Percentiles rank a stretch among this genome's conserved stretches.
Conservation (phyloP, 306 rosid genomes). For the Begonia peltatifolia region DNA sequence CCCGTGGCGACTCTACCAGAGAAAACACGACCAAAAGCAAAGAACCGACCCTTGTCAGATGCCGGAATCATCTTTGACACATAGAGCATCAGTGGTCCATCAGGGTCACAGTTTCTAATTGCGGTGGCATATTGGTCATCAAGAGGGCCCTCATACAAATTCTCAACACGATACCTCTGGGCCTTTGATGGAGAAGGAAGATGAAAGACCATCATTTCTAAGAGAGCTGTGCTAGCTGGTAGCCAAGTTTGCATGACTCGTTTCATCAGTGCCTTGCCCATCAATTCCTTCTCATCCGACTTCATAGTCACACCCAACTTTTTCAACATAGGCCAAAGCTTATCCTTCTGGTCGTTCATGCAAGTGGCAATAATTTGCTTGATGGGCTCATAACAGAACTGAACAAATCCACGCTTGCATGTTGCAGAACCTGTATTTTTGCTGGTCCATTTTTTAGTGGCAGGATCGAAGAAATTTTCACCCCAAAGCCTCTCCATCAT, state of each 20-base stretch:
- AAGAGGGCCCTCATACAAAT: constrained; percentile 84
- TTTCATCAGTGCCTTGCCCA: constrained; percentile 76
- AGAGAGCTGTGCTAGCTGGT: constrained; percentile 55
- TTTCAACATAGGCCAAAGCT: constrained; percentile 75
- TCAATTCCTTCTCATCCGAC: constrained; percentile 57
- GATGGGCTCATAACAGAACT: constrained; percentile 76
- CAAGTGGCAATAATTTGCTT: constrained; percentile 63
- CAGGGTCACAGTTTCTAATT: constrained; percentile 70
- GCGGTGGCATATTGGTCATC: constrained; percentile 64
- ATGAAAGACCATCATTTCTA: constrained; percentile 87
- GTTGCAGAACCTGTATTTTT: constrained; percentile 33
- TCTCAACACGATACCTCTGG: constrained; percentile 78
- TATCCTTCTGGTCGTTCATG: constrained; percentile 91
- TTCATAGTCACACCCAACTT: constrained; percentile 59
- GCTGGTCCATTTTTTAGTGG: constrained; percentile 49
- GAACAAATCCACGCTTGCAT: constrained; percentile 41
- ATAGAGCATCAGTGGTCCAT: constrained; percentile 84
- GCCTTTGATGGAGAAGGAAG: constrained; percentile 66
- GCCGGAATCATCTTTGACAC: constrained; percentile 94
- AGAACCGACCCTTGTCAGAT: constrained; percentile 78
- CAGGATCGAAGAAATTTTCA: constrained; percentile 45
- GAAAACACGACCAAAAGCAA: constrained; percentile 82
- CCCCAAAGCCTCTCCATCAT: constrained; percentile 68
- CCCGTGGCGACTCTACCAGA: constrained; percentile 68
- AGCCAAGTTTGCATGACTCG: constrained; percentile 93